Evolutionary conservation across 345 rosid genomes (phyloP).

Genomic region (Turnera subulata): DNA sequence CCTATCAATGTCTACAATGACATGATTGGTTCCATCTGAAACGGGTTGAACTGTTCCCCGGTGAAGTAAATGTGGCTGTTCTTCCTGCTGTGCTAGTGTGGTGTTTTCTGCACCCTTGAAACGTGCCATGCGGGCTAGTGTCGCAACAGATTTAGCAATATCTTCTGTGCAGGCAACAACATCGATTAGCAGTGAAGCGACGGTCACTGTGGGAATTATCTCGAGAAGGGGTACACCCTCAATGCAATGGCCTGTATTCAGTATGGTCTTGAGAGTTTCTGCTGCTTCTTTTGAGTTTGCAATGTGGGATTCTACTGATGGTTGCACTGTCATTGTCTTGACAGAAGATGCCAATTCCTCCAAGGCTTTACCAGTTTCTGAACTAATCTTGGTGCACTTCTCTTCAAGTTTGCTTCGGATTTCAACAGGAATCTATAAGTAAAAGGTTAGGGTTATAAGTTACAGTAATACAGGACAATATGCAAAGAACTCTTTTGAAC

Average conservation of each 20-base stretch:
- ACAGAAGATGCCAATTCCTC: constrained; percentile 48
- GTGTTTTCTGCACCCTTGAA: constrained; percentile 32
- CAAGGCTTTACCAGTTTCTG: constrained; percentile 48
- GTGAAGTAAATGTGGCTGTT: too few relatives aligned
- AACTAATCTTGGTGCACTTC: constrained; percentile 41
- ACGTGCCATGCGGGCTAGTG: constrained; percentile 49
- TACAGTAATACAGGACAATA: too few relatives aligned
- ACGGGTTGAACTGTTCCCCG: too few relatives aligned
- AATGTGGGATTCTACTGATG: constrained; percentile 34
- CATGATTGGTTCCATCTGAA: too few relatives aligned
- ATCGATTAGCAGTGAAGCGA: constrained; percentile 51
- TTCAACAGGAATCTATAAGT: too few relatives aligned
- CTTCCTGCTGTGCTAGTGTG: too few relatives aligned
- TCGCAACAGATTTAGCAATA: constrained; percentile 45
- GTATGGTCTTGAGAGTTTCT: constrained; percentile 37
- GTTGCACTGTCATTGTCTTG: constrained; percentile 41
- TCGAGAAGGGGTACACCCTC: constrained; percentile 26
- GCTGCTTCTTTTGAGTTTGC: constrained; percentile 36
- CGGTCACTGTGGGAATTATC: constrained; percentile 36
- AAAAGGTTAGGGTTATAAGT: too few relatives aligned
- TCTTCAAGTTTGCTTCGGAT: constrained; percentile 29
- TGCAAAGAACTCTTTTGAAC: too few relatives aligned
- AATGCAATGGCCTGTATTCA: constrained; percentile 42
- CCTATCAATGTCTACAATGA: too few relatives aligned
- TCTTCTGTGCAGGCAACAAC: constrained; percentile 42